Evolutionary conservation across 495 filamentous ascomycete species (phyloP).

Genomic region (Penicillium tannophilum): DNA sequence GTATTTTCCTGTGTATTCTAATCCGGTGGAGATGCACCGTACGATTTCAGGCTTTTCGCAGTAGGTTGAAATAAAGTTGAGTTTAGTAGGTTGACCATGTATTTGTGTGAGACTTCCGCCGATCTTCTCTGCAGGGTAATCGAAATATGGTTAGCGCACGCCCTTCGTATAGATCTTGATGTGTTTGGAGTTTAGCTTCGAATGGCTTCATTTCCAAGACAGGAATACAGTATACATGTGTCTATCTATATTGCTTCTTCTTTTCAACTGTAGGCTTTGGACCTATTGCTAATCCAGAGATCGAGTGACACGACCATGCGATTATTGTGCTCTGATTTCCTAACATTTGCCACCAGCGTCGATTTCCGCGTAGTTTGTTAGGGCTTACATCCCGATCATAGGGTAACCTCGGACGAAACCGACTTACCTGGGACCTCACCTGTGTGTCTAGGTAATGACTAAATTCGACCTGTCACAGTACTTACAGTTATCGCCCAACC

Average conservation of each 20-base stretch:
- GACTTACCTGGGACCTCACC: no score
- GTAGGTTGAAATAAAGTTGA: slow-evolving; percentile 4
- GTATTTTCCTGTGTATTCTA: slow-evolving; percentile 36
- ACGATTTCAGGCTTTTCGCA: slow-evolving; percentile 24
- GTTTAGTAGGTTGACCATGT: background rate
- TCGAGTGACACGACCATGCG: no score
- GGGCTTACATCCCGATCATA: no score
- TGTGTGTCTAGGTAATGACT: background rate
- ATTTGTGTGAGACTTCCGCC: background rate
- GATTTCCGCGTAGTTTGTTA: no score
- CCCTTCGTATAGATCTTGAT: background rate
- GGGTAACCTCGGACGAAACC: no score
- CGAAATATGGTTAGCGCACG: background rate
- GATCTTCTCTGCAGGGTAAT: background rate
- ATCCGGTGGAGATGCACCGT: slow-evolving; percentile 33
- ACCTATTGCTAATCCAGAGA: no score
- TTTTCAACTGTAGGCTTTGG: no score
- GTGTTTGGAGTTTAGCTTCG: background rate
- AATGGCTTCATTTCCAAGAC: background rate
- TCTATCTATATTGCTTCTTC: no score
- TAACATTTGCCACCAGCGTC: no score
- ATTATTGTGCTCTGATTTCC: no score
- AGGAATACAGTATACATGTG: no score
- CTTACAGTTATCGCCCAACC: background rate
- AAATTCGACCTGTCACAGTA: background rate